Percentiles rank a stretch among this genome's conserved stretches.
These are phyloP conservation scores for Wickerhamomyces tratensis DNA, from an alignment of 805 yeast species.

Conservation along the genomic window DNA sequence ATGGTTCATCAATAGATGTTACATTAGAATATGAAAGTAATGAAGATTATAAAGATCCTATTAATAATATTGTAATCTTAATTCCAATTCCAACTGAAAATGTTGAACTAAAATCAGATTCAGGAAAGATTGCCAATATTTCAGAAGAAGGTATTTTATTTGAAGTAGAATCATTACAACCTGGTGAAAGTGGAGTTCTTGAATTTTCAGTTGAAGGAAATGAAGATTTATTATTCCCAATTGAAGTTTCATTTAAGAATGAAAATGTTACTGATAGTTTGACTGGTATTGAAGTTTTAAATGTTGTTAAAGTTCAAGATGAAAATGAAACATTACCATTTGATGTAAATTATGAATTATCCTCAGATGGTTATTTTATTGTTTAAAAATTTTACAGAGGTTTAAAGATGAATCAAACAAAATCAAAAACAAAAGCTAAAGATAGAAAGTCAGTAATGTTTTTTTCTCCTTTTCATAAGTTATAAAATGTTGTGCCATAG, in stretches of 20 bases:
- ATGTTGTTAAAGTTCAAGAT: slow-evolving; percentile 40
- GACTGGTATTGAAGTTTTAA: slow-evolving; percentile 57
- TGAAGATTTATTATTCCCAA: slow-evolving; percentile 86
- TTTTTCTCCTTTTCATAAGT: too few relatives aligned
- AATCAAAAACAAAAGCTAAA: too few relatives aligned
- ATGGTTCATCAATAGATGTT: slow-evolving; percentile 54
- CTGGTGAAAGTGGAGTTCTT: slow-evolving; percentile 59
- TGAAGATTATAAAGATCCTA: slow-evolving; percentile 31
- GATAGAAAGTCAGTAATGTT: too few relatives aligned
- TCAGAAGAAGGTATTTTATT: slow-evolving; percentile 66
- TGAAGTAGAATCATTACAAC: slow-evolving; percentile 43
- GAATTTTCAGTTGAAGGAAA: slow-evolving; percentile 69
- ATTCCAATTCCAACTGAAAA: slow-evolving; percentile 61
- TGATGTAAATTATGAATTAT: slow-evolving; percentile 48
- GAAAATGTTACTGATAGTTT: slow-evolving; percentile 41
- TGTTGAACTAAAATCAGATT: slow-evolving; percentile 40
- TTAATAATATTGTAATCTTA: slow-evolving; percentile 44
- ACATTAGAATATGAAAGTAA: slow-evolving; percentile 84
- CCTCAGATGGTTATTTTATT: slow-evolving; percentile 51
- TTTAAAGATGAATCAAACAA: not conserved
- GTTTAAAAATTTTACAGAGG: slow-evolving; percentile 19
- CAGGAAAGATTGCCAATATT: slow-evolving; percentile 46
- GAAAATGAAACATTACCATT: slow-evolving; percentile 53
- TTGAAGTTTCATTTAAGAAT: slow-evolving; percentile 55
- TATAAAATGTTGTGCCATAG: too few relatives aligned